A percentile compares a stretch with the other conserved stretches of the same genome.
phyloP scores from a whole-genome alignment of 768 basidiomycete species.

The Pleurotus platypus region DNA sequence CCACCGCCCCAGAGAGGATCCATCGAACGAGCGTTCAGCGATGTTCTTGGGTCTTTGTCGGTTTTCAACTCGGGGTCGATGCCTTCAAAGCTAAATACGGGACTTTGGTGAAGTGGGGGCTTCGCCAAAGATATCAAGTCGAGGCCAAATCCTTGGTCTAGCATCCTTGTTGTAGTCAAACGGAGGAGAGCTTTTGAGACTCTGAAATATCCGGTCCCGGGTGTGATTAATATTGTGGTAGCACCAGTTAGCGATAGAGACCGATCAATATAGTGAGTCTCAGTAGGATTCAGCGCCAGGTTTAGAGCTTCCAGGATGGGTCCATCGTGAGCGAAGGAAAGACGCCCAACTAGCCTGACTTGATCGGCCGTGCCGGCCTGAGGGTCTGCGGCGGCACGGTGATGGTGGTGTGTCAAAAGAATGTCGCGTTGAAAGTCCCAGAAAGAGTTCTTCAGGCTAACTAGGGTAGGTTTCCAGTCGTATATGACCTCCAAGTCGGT shows the following conservation, averaged over 20 bases:
- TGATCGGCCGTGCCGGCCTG: slow-evolving; percentile 43
- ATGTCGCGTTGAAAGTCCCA: slow-evolving; percentile 92
- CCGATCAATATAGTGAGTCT: slow-evolving; percentile 94
- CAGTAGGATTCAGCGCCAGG: slow-evolving; percentile 86
- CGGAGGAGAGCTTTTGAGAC: slow-evolving; percentile 89
- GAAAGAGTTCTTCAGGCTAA: slow-evolving; percentile 83
- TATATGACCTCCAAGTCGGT: slow-evolving; percentile 85
- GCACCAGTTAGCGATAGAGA: slow-evolving; percentile 88
- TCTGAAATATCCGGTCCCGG: slow-evolving; percentile 91
- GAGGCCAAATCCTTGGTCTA: slow-evolving; percentile 89
- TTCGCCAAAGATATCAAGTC: slow-evolving; percentile 89
- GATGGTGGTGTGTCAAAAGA: slow-evolving; percentile 84
- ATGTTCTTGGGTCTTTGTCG: slow-evolving; percentile 43
- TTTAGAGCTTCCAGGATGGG: slow-evolving; percentile 96
- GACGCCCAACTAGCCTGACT: slow-evolving; percentile 69
- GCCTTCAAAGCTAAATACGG: slow-evolving; percentile 86
- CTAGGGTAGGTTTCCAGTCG: slow-evolving; percentile 86
- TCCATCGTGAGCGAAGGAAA: slow-evolving; percentile 89
- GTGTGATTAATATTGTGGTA: slow-evolving; percentile 82
- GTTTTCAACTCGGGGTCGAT: slow-evolving; percentile 47
- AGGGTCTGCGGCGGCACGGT: slow-evolving; percentile 58
- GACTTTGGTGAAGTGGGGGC: slow-evolving; percentile 88
- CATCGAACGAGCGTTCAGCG: slow-evolving; percentile 36
- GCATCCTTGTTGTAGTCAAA: slow-evolving; percentile 88
- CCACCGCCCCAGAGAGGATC: slow-evolving; percentile 79